Percentiles rank a stretch among this genome's conserved stretches.
phyloP scores from a whole-genome alignment of 2,329 filamentous ascomycete genomes.

The Alternaria consortialis region DNA sequence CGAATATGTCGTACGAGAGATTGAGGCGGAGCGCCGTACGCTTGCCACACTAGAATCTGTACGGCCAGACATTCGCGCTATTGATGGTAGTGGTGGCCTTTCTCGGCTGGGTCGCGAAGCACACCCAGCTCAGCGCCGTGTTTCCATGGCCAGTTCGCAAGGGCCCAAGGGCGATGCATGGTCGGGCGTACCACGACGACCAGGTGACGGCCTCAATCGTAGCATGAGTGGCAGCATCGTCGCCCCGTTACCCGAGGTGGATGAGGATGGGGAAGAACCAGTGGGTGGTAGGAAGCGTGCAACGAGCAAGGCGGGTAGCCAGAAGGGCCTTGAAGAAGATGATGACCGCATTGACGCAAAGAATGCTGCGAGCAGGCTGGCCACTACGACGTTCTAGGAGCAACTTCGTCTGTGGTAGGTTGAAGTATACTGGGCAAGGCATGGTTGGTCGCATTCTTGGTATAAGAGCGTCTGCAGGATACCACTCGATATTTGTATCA shows the following conservation, averaged over 20 bases:
- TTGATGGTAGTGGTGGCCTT: conserved; percentile 89
- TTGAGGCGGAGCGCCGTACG: conserved; percentile 92
- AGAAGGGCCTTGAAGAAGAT: conserved; percentile 79
- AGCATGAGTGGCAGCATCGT: conserved; percentile 79
- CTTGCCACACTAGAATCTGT: conserved; percentile 93
- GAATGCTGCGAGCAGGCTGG: conserved; percentile 93
- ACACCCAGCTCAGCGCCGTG: conserved; percentile 77
- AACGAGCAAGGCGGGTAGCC: conserved; percentile 59
- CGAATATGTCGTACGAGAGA: conserved; percentile 93
- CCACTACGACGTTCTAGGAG: conserved; percentile 86
- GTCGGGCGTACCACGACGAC: conserved; percentile 88
- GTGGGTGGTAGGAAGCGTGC: conserved; percentile 61
- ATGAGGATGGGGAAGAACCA: conserved; percentile 61
- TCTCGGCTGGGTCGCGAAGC: conserved; percentile 88
- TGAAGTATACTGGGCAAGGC: conserved; percentile 5
- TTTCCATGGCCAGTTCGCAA: conserved; percentile 85
- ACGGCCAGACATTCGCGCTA: conserved; percentile 88
- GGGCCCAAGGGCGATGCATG: conserved; percentile 98
- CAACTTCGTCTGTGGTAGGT: conserved; percentile 17
- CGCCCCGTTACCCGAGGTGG: conserved; percentile 65
- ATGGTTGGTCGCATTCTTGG: conserved; percentile 8
- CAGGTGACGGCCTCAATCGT: conserved; percentile 75
- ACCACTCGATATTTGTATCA: conserved; percentile 13
- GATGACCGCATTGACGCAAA: conserved; percentile 94
- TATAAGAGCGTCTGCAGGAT: conserved; percentile 10